These are phyloP conservation scores for Trichoderma sp. DNA, from an alignment of 2,329 filamentous ascomycete species.

Conservation along the genomic window DNA sequence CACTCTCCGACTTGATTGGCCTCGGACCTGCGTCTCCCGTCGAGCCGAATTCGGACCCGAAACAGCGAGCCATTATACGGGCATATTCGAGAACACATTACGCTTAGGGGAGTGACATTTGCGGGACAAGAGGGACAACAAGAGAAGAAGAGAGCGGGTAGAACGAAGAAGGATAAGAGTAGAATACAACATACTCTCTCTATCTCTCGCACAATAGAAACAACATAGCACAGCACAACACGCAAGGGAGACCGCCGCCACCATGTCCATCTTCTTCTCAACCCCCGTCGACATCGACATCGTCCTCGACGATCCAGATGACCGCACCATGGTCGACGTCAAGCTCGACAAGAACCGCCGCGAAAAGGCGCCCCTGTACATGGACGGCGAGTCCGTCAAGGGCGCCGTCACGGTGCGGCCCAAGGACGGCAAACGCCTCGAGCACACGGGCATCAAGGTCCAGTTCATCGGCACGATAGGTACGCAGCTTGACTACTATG, in stretches of 20 bases:
- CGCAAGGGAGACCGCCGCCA: constrained; percentile 37
- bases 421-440: constrained; percentile 95
- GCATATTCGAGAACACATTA: not conserved
- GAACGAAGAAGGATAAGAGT: not conserved
- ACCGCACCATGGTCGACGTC: constrained; percentile 92
- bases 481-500: constrained; percentile 37
- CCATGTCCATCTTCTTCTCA: constrained; percentile 97
- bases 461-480: constrained; percentile 99
- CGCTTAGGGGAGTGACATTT: not conserved
- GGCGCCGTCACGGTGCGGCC: constrained; percentile 91
- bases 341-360: constrained; percentile 97
- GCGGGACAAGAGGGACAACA: not conserved
- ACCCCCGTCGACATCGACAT: constrained; percentile 99
- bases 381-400: constrained; percentile 98
- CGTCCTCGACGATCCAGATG: constrained; percentile 91
- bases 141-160: not conserved
- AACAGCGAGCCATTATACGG: constrained; percentile 2
- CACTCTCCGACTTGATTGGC: not conserved
- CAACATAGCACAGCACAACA: not conserved
- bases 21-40: not conserved
- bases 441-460: constrained; percentile 98
- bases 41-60: not conserved
- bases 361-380: constrained; percentile 94
- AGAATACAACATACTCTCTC: constrained; percentile 6
- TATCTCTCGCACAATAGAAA: not conserved